phyloP scores from a whole-genome alignment of 192 early-diverging fungal species.

The Gigaspora rosea region DNA sequence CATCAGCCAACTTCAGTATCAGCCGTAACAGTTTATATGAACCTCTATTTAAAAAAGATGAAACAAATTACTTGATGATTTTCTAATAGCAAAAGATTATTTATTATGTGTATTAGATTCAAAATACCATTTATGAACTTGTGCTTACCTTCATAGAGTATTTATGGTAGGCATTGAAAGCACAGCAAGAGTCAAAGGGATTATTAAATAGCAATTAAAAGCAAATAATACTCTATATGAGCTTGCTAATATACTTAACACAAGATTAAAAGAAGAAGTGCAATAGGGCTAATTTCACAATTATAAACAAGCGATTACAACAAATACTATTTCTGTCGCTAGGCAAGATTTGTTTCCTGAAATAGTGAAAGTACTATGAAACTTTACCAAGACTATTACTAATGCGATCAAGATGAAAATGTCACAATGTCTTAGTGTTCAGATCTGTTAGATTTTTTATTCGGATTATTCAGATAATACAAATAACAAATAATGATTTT shows the following conservation, averaged over 20 bases:
- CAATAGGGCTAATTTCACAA: neutral
- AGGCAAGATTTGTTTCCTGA: neutral
- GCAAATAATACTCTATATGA: neutral
- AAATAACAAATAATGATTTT: too few species aligned
- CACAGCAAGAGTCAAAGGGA: neutral
- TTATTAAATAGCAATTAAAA: neutral
- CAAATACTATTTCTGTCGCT: neutral
- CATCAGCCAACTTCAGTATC: too few species aligned
- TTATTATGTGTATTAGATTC: neutral
- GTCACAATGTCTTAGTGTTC: too few species aligned
- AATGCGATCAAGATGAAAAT: neutral
- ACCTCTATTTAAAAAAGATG: neutral
- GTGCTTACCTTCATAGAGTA: neutral
- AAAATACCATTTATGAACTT: neutral
- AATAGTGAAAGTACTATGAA: neutral
- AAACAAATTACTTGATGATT: constrained; percentile 4
- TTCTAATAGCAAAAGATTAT: neutral
- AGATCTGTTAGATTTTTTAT: too few species aligned
- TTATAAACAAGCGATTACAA: constrained; percentile 1
- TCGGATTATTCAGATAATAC: too few species aligned
- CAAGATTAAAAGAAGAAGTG: constrained; percentile 1
- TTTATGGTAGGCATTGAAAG: neutral
- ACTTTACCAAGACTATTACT: neutral
- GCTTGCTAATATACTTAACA: neutral
- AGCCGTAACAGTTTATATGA: too few species aligned